phyloP scores from a whole-genome alignment of 257 asterid species.

The Plantago ovata region DNA sequence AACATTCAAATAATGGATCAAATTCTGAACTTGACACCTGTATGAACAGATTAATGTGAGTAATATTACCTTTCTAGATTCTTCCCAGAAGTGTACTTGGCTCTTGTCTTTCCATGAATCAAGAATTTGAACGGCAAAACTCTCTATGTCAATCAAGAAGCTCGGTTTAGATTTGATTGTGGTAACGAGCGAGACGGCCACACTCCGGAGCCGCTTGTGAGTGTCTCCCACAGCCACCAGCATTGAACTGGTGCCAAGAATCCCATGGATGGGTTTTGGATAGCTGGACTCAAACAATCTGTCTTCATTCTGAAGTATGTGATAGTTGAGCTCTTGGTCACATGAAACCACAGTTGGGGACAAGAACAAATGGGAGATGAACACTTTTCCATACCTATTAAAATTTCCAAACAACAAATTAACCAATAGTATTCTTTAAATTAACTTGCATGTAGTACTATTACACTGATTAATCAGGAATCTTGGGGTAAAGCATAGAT shows the following conservation, averaged over 20 bases:
- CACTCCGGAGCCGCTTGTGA: conserved; percentile 62
- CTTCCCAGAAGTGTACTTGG: conserved; percentile 56
- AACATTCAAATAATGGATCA: neutral
- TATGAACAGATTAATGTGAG: neutral
- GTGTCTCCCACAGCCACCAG: conserved; percentile 63
- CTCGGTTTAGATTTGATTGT: conserved; percentile 58
- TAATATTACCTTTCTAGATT: conserved; percentile 56
- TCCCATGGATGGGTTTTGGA: conserved; percentile 71
- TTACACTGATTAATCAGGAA: neutral
- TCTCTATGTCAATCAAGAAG: conserved; percentile 54
- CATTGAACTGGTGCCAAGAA: conserved; percentile 62
- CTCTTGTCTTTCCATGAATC: conserved; percentile 53
- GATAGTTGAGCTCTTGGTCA: conserved; percentile 69
- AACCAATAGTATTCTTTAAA: neutral
- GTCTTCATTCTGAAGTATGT: conserved; percentile 65
- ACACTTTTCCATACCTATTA: conserved; percentile 69
- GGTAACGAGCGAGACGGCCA: conserved; percentile 59
- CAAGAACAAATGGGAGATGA: conserved; percentile 66
- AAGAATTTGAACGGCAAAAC: conserved; percentile 36
- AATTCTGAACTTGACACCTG: neutral
- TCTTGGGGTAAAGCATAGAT: conserved; percentile 12
- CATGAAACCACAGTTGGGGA: conserved; percentile 75
- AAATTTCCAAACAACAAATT: neutral
- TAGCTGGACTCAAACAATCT: conserved; percentile 64
- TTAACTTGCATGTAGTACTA: neutral